Evolutionary conservation across 768 basidiomycete species (phyloP).

Genomic region (Tylopilus intermedius): DNA sequence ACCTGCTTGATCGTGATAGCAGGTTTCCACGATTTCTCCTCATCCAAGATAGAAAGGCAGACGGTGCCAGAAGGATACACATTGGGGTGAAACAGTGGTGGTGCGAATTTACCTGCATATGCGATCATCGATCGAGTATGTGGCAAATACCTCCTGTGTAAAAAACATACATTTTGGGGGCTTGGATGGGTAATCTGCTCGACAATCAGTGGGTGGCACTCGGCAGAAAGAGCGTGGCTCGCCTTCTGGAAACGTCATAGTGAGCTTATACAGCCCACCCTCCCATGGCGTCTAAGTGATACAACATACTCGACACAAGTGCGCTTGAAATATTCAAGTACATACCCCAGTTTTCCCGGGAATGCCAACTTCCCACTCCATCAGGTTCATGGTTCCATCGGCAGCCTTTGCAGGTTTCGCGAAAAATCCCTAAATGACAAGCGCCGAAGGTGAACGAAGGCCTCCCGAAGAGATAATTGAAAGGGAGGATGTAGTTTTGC

Average conservation of each 20-base stretch:
- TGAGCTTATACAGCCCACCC: slow-evolving; percentile 88
- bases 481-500: not conserved
- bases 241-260: slow-evolving; percentile 98
- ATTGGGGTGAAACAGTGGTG: slow-evolving; percentile 95
- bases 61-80: slow-evolving; percentile 99
- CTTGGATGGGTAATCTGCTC: slow-evolving; percentile 86
- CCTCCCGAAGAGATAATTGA: not conserved
- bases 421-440: slow-evolving; percentile 77
- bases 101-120: slow-evolving; percentile 85
- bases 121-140: slow-evolving; percentile 1
- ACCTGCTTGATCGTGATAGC: slow-evolving; percentile 99
- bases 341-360: slow-evolving; percentile 86
- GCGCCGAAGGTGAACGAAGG: slow-evolving; percentile 2
- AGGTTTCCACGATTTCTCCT: slow-evolving; percentile 99
- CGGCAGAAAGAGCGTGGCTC: slow-evolving; percentile 5
- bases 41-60: slow-evolving; percentile 94
- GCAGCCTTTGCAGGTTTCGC: slow-evolving; percentile 86
- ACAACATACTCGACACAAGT: slow-evolving; percentile 13
- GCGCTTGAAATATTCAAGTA: slow-evolving; percentile 16
- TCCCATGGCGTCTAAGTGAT: slow-evolving; percentile 87
- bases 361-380: slow-evolving; percentile 99
- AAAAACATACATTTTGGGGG: slow-evolving; percentile 78
- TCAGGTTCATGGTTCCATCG: slow-evolving; percentile 93
- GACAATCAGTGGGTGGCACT: slow-evolving; percentile 8
- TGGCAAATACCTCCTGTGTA: not conserved